These are phyloP conservation scores for Fremontodendron californicum DNA, from an alignment of 345 rosid genomes.

Conservation along the genomic window DNA sequence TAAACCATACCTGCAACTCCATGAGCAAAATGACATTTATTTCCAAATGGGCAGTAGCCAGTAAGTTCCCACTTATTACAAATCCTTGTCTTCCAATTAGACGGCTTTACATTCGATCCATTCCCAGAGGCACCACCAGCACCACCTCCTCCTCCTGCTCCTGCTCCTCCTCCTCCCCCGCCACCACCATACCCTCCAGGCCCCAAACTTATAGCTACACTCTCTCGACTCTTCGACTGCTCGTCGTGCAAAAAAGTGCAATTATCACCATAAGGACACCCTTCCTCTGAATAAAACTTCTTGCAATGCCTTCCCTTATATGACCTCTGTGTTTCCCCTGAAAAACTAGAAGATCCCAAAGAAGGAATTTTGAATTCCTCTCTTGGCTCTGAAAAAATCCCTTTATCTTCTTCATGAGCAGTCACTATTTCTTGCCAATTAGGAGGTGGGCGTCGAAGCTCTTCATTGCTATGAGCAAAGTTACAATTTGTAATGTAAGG, in stretches of 20 bases:
- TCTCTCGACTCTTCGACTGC: constrained; percentile 83
- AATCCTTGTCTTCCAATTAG: constrained; percentile 96
- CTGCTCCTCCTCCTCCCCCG: constrained; percentile 24
- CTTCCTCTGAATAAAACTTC: constrained; percentile 91
- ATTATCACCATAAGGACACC: constrained; percentile 89
- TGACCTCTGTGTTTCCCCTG: constrained; percentile 55
- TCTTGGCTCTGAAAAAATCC: no score
- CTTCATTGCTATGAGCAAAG: no score
- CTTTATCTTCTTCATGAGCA: no score
- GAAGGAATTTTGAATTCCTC: constrained; percentile 89
- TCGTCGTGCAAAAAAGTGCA: constrained; percentile 90
- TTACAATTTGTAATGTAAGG: no score
- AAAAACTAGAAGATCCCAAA: constrained; percentile 38
- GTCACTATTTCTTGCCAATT: no score
- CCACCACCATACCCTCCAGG: constrained; percentile 80
- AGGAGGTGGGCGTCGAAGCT: no score
- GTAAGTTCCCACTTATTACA: constrained; percentile 99
- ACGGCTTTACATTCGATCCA: constrained; percentile 61
- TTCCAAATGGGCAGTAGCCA: no score
- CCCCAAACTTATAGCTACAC: no score
- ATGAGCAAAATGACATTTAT: constrained; percentile 94
- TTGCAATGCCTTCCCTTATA: constrained; percentile 89
- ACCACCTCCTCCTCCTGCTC: constrained; percentile 29
- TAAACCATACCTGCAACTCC: constrained; percentile 65
- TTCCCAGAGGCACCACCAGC: constrained; percentile 22